Conservation (phyloP, 306 rosid species). For the Fragaria nilgerrensis region DNA sequence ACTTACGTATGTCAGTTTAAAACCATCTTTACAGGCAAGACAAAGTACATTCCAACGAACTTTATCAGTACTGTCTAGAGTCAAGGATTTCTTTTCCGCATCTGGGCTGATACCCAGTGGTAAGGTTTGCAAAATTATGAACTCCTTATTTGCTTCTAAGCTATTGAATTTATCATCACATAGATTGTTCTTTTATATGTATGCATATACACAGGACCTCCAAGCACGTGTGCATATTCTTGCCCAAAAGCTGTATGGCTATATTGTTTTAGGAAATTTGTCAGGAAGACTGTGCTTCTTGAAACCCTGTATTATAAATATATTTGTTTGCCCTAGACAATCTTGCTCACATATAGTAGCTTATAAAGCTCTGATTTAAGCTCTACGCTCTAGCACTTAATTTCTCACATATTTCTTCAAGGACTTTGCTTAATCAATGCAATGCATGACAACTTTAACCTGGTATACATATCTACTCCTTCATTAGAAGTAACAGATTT, state of each 20-base stretch:
- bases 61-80: slow-evolving; percentile 63
- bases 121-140: slow-evolving; percentile 23
- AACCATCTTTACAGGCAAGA: slow-evolving; percentile 54
- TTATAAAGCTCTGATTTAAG: background rate
- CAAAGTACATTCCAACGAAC: slow-evolving; percentile 71
- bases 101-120: slow-evolving; percentile 59
- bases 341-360: background rate
- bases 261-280: background rate
- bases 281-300: background rate
- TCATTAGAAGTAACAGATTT: background rate
- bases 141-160: slow-evolving; percentile 1
- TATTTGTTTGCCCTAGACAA: background rate
- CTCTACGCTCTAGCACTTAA: background rate
- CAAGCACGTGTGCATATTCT: background rate
- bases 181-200: background rate
- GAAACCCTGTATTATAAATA: background rate
- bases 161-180: background rate
- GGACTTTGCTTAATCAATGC: background rate
- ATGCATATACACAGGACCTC: background rate
- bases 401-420: background rate
- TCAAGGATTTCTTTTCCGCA: slow-evolving; percentile 47
- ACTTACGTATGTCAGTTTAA: slow-evolving; percentile 13
- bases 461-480: background rate
- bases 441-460: background rate
- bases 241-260: background rate